phyloP scores from a whole-genome alignment of 139 green algal species.

The Tetraselmis chui region DNA sequence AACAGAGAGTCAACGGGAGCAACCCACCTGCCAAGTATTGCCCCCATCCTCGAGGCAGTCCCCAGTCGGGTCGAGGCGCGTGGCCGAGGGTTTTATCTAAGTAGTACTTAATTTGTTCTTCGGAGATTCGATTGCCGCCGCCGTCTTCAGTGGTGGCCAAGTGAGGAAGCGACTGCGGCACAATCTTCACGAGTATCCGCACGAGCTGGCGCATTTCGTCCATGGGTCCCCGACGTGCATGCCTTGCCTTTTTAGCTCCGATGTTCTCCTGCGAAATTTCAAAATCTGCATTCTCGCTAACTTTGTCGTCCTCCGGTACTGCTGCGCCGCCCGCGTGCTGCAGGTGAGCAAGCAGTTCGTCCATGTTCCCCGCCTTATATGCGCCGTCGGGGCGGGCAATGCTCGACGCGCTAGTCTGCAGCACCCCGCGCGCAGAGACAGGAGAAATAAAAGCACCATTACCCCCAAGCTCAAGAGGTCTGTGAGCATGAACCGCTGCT shows the following conservation, averaged over 20 bases:
- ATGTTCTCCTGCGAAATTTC: not conserved
- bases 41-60: conserved; percentile 63
- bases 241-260: not conserved
- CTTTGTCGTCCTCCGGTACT: not conserved
- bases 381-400: no score
- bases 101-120: conserved; percentile 76
- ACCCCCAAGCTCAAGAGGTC: no score
- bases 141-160: conserved; percentile 47
- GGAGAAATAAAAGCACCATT: no score
- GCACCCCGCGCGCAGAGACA: no score
- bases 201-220: conserved; percentile 88
- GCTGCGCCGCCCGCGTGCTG: not conserved
- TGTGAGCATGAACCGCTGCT: not conserved
- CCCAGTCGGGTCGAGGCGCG: conserved; percentile 64
- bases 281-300: not conserved
- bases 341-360: not conserved
- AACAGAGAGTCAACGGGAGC: no score
- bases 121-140: conserved; percentile 67
- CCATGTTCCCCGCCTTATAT: not conserved
- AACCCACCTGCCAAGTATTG: conserved; percentile 51
- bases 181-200: conserved; percentile 25
- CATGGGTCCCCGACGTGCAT: conserved; percentile 66
- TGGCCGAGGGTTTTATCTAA: conserved; percentile 58
- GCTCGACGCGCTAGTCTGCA: no score
- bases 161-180: conserved; percentile 47